Conservation (phyloP, 805 yeast genomes). For the Ogataea angusta region DNA sequence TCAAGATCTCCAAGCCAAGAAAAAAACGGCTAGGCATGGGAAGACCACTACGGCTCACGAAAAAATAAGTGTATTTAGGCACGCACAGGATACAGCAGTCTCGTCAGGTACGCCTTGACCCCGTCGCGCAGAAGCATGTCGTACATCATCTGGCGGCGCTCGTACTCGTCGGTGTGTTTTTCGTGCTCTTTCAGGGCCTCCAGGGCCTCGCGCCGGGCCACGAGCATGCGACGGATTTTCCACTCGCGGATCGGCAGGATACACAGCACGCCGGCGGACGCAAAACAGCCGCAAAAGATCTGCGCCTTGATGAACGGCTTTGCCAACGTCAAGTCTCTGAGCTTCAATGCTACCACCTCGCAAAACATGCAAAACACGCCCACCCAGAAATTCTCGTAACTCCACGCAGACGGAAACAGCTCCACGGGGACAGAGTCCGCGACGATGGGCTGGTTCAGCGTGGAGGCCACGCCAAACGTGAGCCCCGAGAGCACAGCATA, state of each 20-base stretch:
- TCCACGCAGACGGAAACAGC: conserved; percentile 32
- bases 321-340: conserved; percentile 17
- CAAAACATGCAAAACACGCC: conserved; percentile 29
- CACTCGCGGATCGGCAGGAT: conserved; percentile 47
- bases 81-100: conserved; percentile 26
- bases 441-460: conserved; percentile 28
- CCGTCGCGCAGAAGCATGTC: conserved; percentile 13
- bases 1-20: conserved; percentile 2
- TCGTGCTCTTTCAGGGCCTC: neutral
- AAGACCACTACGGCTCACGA: conserved; percentile 20
- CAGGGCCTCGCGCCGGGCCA: conserved; percentile 12
- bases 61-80: conserved; percentile 12
- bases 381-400: conserved; percentile 25
- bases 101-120: conserved; percentile 14
- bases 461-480: conserved; percentile 42
- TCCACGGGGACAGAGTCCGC: conserved; percentile 30
- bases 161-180: neutral
- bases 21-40: conserved; percentile 30
- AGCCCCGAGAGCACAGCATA: conserved; percentile 44
- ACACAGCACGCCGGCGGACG: conserved; percentile 42
- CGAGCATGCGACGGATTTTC: conserved; percentile 40
- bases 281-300: conserved; percentile 55
- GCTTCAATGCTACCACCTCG: conserved; percentile 31
- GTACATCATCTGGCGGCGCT: neutral
- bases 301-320: conserved; percentile 58